A percentile compares a stretch with the other conserved stretches of the same genome.
Evolutionary conservation across 768 basidiomycete species (phyloP).

Genomic region (Hydnum rufescens): DNA sequence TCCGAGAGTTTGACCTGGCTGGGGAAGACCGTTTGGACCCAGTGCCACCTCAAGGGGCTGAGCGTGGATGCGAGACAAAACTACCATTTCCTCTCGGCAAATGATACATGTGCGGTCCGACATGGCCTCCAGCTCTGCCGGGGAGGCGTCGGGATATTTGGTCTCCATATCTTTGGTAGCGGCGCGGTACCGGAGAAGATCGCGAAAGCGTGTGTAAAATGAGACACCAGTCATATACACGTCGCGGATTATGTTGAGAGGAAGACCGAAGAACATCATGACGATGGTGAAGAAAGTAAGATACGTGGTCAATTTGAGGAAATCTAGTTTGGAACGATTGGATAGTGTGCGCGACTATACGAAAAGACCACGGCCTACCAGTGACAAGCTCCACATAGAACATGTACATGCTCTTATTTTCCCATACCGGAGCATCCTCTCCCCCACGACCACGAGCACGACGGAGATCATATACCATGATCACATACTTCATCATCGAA

Average conservation of each 20-base stretch:
- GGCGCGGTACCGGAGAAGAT: constrained; percentile 77
- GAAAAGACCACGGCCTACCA: constrained; percentile 29
- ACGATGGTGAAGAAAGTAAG: constrained; percentile 87
- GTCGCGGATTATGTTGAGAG: constrained; percentile 91
- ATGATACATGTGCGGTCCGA: constrained; percentile 92
- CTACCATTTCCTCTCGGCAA: constrained; percentile 86
- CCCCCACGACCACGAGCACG: constrained; percentile 60
- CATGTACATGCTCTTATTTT: constrained; percentile 92
- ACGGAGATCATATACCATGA: constrained; percentile 65
- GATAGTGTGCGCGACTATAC: not conserved
- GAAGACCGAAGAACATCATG: constrained; percentile 83
- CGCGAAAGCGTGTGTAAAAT: constrained; percentile 70
- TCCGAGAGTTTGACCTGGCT: constrained; percentile 18
- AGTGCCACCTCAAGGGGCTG: constrained; percentile 2
- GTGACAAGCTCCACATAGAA: constrained; percentile 89
- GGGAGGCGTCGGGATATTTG: constrained; percentile 80
- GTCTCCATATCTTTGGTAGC: constrained; percentile 95
- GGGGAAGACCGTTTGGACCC: constrained; percentile 11
- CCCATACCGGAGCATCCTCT: constrained; percentile 81
- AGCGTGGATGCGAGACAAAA: constrained; percentile 15
- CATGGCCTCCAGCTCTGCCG: constrained; percentile 61
- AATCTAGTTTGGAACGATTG: constrained; percentile 33
- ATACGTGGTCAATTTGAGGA: constrained; percentile 82
- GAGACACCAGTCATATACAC: constrained; percentile 91
- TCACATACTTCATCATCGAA: constrained; percentile 59